phyloP scores from a whole-genome alignment of 139 green algal genomes.

The Tetradesmus obliquus region DNA sequence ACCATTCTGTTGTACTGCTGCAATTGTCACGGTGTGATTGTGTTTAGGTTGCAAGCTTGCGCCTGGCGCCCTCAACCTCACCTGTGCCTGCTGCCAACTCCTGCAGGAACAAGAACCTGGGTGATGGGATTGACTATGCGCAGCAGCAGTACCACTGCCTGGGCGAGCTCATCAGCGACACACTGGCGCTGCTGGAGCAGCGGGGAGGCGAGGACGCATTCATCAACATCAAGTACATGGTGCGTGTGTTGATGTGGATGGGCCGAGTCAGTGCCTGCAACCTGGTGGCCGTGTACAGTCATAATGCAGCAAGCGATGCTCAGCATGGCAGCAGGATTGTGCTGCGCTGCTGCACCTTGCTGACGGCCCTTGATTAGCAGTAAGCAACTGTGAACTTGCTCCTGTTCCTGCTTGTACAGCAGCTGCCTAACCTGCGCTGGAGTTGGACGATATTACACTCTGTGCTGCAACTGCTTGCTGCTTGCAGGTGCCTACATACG shows the following conservation, averaged over 20 bases:
- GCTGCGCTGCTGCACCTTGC: not conserved
- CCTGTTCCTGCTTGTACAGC: not conserved
- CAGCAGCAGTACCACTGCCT: slow-evolving; percentile 76
- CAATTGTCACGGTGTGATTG: not conserved
- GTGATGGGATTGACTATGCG: slow-evolving; percentile 83
- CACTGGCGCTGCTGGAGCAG: slow-evolving; percentile 78
- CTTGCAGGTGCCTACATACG: slow-evolving; percentile 41
- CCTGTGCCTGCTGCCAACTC: not conserved
- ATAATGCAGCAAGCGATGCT: not conserved
- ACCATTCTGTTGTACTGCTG: not conserved
- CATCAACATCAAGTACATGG: slow-evolving; percentile 92
- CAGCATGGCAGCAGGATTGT: not conserved
- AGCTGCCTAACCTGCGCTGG: not conserved
- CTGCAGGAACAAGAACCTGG: slow-evolving; percentile 77
- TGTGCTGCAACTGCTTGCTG: not conserved
- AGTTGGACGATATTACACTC: not conserved
- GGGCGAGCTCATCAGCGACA: slow-evolving; percentile 78
- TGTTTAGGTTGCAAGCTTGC: too few relatives aligned
- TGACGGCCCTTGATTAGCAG: too few relatives aligned
- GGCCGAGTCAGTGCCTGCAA: not conserved
- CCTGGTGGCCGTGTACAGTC: not conserved
- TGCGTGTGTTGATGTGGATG: slow-evolving; percentile 24
- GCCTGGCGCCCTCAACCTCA: too few relatives aligned
- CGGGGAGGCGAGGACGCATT: slow-evolving; percentile 82
- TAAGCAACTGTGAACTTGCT: too few relatives aligned